Conservation (phyloP, 106 monocot genomes). For the Acanthochlamys bracteata region DNA sequence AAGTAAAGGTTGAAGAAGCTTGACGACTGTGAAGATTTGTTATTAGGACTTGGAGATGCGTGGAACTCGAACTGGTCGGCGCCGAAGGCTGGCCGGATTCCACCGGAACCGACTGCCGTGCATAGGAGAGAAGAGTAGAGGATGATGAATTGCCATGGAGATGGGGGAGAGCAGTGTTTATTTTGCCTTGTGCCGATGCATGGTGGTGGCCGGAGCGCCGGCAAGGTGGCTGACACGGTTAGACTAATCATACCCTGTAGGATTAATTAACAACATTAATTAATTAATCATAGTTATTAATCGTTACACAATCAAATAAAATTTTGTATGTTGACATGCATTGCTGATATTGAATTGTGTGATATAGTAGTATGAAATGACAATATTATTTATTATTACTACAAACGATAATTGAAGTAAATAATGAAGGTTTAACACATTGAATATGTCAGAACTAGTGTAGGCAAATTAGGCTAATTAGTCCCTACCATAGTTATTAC, state of each 20-base stretch:
- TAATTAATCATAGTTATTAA: background rate
- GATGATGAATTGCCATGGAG: slow-evolving; percentile 29
- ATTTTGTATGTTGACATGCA: background rate
- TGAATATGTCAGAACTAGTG: too few species aligned
- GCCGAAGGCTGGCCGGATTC: slow-evolving; percentile 78
- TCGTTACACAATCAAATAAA: background rate
- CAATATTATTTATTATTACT: too few species aligned
- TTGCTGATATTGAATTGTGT: too few species aligned
- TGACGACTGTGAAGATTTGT: background rate
- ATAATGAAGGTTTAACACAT: too few species aligned
- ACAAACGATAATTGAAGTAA: too few species aligned
- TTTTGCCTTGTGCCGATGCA: slow-evolving; percentile 3
- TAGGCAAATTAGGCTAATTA: too few species aligned
- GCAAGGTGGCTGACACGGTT: slow-evolving; percentile 44
- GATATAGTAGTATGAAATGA: too few species aligned
- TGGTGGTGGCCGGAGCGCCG: slow-evolving; percentile 36
- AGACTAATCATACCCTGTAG: slow-evolving; percentile 51
- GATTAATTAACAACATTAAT: background rate
- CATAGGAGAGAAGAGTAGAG: slow-evolving; percentile 57
- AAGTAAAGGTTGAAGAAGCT: slow-evolving; percentile 46
- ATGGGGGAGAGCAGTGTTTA: slow-evolving; percentile 18
- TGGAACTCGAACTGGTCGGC: slow-evolving; percentile 60
- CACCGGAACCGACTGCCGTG: slow-evolving; percentile 66
- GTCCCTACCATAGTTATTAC: too few species aligned
- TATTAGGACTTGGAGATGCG: background rate